Conservation (phyloP, 106 monocot species). For the Xerophyta viscosa region DNA sequence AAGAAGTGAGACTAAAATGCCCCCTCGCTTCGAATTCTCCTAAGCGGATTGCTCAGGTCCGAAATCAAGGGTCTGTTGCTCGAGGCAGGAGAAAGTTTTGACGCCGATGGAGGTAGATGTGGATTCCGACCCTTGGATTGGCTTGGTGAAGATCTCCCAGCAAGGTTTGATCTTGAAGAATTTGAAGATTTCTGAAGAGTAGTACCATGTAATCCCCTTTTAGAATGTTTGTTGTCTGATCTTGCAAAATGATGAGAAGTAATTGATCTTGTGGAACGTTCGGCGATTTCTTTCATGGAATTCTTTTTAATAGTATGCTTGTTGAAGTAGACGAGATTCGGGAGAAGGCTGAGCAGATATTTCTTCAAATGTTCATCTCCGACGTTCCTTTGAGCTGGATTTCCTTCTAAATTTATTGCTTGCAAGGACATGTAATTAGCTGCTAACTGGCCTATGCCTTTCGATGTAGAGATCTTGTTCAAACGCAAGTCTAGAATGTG, state of each 20-base stretch:
- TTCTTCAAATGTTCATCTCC: constrained; percentile 82
- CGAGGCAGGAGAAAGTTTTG: constrained; percentile 11
- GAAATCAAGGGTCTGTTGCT: constrained; percentile 13
- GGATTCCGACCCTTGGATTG: constrained; percentile 17
- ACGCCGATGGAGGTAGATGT: constrained; percentile 2
- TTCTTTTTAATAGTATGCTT: constrained; percentile 34
- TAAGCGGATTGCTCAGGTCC: constrained; percentile 18
- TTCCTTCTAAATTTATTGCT: constrained; percentile 63
- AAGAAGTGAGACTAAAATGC: not conserved
- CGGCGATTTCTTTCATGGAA: constrained; percentile 35
- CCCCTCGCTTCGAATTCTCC: constrained; percentile 34
- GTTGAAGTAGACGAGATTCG: constrained; percentile 61
- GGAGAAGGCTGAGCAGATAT: constrained; percentile 53
- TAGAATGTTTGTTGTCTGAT: constrained; percentile 24
- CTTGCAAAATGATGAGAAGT: constrained; percentile 25
- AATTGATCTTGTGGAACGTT: constrained; percentile 13
- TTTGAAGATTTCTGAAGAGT: constrained; percentile 9
- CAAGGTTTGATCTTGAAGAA: constrained; percentile 11
- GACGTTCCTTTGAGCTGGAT: constrained; percentile 69
- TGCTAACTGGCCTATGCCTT: constrained; percentile 76
- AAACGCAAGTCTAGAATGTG: constrained; percentile 50
- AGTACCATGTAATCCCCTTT: constrained; percentile 9
- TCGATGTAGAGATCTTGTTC: constrained; percentile 72
- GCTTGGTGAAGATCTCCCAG: constrained; percentile 5
- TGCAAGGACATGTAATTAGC: constrained; percentile 73